Conservation (phyloP, 805 yeast species). For the Wickerhamomyces bovis region DNA sequence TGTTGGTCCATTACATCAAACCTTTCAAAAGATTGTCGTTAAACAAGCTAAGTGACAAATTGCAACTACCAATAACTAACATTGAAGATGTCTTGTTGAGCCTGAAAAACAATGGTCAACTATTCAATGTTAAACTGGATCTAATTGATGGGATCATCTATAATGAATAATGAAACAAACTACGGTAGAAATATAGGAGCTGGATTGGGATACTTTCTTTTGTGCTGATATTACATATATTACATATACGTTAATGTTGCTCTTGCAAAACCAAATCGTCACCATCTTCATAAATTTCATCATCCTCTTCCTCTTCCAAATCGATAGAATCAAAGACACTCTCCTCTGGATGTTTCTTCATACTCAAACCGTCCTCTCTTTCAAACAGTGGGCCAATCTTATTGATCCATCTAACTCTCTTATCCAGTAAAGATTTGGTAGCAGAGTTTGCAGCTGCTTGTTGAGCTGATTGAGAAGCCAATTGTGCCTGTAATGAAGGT, state of each 20-base stretch:
- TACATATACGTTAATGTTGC: slow-evolving; percentile 4
- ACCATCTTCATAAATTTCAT: slow-evolving; percentile 26
- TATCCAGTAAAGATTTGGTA: slow-evolving; percentile 72
- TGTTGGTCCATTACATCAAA: slow-evolving; percentile 23
- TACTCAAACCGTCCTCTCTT: slow-evolving; percentile 20
- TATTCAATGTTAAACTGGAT: slow-evolving; percentile 19
- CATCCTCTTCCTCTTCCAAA: slow-evolving; percentile 26
- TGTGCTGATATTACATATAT: not conserved
- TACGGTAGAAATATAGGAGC: not conserved
- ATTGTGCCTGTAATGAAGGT: slow-evolving; percentile 26
- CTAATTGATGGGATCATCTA: slow-evolving; percentile 22
- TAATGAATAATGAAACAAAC: slow-evolving; percentile 7
- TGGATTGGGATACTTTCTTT: too few species aligned
- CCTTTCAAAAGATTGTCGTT: slow-evolving; percentile 23
- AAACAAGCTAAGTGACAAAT: slow-evolving; percentile 10
- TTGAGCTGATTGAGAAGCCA: slow-evolving; percentile 35
- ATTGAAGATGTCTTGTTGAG: slow-evolving; percentile 22
- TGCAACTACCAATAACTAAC: slow-evolving; percentile 13
- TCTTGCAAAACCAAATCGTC: slow-evolving; percentile 26
- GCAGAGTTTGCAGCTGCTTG: slow-evolving; percentile 76
- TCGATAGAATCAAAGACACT: slow-evolving; percentile 19
- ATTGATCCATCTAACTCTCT: slow-evolving; percentile 81
- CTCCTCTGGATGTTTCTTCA: slow-evolving; percentile 20
- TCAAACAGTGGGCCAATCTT: slow-evolving; percentile 84
- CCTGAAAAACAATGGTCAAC: slow-evolving; percentile 17